These are phyloP conservation scores for Phytophthora macrochlamydospora DNA, from an alignment of 352 stramenopile genomes.

Conservation along the genomic window DNA sequence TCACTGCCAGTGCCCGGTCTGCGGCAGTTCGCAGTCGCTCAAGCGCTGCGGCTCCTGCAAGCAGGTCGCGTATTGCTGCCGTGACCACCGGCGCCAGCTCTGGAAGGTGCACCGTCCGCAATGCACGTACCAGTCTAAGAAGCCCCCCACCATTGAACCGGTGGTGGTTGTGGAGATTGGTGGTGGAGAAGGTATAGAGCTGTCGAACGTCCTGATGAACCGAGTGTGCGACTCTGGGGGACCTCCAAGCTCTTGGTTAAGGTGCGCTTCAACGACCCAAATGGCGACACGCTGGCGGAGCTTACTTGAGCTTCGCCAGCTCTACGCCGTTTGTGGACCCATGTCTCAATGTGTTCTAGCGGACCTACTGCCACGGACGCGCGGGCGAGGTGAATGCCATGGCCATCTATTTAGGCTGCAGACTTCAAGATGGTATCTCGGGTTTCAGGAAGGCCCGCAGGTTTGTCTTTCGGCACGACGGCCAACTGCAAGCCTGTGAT, in stretches of 20 bases:
- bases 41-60: conserved; percentile 19
- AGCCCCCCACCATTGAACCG: not conserved
- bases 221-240: conserved; percentile 12
- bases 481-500: conserved; percentile 5
- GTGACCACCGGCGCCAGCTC: conserved; percentile 18
- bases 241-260: conserved; percentile 13
- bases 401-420: not conserved
- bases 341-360: not conserved
- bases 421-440: not conserved
- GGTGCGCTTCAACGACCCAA: conserved; percentile 8
- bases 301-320: conserved; percentile 17
- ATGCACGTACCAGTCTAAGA: conserved; percentile 12
- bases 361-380: not conserved
- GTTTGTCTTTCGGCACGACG: not conserved
- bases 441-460: not conserved
- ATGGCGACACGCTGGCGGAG: conserved; percentile 16
- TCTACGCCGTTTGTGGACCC: conserved; percentile 16
- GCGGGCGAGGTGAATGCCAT: conserved; percentile 1
- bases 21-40: conserved; percentile 7
- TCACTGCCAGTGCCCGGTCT: conserved; percentile 10
- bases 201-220: conserved; percentile 18
- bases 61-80: conserved; percentile 15
- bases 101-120: conserved; percentile 14
- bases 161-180: not conserved
- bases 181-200: conserved; percentile 14